Evolutionary conservation across 768 basidiomycete species (phyloP), one percentile per base, ranked within the genome.

Genomic region (Nidularia pulvinata): DNA sequence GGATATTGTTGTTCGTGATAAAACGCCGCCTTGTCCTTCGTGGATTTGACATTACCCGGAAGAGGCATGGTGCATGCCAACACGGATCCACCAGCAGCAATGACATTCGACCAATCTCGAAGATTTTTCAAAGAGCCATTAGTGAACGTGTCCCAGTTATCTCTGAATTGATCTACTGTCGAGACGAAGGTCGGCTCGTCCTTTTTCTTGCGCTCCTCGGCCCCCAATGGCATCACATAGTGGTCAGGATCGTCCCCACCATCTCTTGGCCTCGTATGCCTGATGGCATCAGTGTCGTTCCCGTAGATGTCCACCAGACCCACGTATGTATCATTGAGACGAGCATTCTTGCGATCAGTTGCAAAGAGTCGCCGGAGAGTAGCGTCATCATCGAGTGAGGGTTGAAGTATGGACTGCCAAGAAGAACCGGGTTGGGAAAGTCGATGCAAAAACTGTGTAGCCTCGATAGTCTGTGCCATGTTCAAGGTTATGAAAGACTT

Each of bases 121-220:
- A 86, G 69, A 59, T 85, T 83, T 6, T 80, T 82, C 9, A 87
- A 69, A 3, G 83, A 82, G 2, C 80, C 81, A 59, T 88, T 84
- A 10, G 78, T 80, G 65, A 88, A 88, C 39, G 86, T 71, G 9
- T 76, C 52, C 84, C 84, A 88, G 59, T 84, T 84, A 69, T 77
- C 79, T 69, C 78, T 79, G 72, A 85, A 88, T 48, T 82, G 79
- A 16, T 84, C 84, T 10, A 84, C 61, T 57, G 68, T 69, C 1
- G 68, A 57, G 7, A 80, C 80, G 69, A 81, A 83, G 46, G 73
- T 69, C 1, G 79, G 77, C 2, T 69, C 61, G 33, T 83, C 82
- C 44, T 84, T 80, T 53, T 74, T 65, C 62, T 78, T 78, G 46
- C 84, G 71, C 16, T 70, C 65, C 1, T 58, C 59, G 11, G 73